phyloP scores from a whole-genome alignment of 2,329 filamentous ascomycete genomes.

The Moelleriella libera region DNA sequence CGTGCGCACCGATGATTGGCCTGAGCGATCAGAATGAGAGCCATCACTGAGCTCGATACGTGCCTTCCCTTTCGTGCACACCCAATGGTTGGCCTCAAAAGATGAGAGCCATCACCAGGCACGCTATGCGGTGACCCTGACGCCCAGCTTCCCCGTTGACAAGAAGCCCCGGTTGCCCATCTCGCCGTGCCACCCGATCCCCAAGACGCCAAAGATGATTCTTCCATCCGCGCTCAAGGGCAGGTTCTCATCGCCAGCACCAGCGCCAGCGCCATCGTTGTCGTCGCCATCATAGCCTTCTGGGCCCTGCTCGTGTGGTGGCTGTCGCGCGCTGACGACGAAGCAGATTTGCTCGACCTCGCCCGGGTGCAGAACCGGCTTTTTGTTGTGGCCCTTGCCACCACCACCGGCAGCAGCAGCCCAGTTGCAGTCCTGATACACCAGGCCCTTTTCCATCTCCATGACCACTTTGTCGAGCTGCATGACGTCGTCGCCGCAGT shows the following conservation, averaged over 20 bases:
- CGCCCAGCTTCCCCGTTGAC: constrained; percentile 69
- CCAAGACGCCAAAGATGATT: constrained; percentile 64
- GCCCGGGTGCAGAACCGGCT: constrained; percentile 44
- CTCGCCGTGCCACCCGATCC: constrained; percentile 75
- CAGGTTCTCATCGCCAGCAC: too few species aligned
- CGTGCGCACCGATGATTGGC: too few species aligned
- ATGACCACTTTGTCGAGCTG: constrained; percentile 55
- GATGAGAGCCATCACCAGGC: not conserved
- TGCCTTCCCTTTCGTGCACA: too few species aligned
- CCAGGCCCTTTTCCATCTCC: constrained; percentile 35
- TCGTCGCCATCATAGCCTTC: constrained; percentile 17
- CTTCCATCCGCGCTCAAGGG: constrained; percentile 29
- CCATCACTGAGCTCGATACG: too few species aligned
- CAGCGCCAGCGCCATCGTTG: too few species aligned
- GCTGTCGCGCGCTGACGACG: constrained; percentile 32
- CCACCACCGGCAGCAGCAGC: constrained; percentile 10
- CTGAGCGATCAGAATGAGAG: too few species aligned
- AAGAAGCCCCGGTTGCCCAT: constrained; percentile 85
- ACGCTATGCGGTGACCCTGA: constrained; percentile 23
- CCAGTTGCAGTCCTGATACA: constrained; percentile 44
- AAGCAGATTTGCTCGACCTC: constrained; percentile 56
- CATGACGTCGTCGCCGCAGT: constrained; percentile 73
- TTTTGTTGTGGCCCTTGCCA: constrained; percentile 6
- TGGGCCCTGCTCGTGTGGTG: constrained; percentile 19
- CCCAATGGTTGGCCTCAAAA: not conserved